Percentiles rank a stretch among this genome's conserved stretches.
Evolutionary conservation across 108 stramenopile species (phyloP).

Genomic region (Schizochytrium sp.): DNA sequence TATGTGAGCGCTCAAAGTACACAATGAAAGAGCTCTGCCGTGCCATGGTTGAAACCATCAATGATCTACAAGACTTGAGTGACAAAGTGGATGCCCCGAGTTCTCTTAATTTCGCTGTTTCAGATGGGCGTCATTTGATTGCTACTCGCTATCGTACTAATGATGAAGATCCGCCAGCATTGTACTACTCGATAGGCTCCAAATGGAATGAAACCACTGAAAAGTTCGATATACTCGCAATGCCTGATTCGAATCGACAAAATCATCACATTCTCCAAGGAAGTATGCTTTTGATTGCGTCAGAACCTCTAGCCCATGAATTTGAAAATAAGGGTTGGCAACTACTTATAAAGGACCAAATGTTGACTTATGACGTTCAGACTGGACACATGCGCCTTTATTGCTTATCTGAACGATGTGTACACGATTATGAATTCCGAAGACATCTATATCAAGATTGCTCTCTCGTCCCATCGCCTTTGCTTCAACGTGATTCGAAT

Average conservation of each 20-base stretch:
- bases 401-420: neutral
- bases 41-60: neutral
- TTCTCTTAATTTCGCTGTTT: conserved; percentile 48
- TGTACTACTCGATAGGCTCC: conserved; percentile 22
- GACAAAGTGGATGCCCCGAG: conserved; percentile 4
- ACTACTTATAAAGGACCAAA: conserved; percentile 32
- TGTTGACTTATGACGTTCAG: conserved; percentile 27
- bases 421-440: neutral
- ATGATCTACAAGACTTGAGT: neutral
- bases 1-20: neutral
- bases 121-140: conserved; percentile 2
- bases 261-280: neutral
- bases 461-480: neutral
- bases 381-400: neutral
- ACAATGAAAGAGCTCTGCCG: neutral
- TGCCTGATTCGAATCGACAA: neutral
- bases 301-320: conserved; percentile 11
- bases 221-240: neutral
- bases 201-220: neutral
- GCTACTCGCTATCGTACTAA: conserved; percentile 45
- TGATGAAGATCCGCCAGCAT: conserved; percentile 22
- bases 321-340: neutral
- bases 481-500: neutral
- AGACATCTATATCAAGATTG: neutral
- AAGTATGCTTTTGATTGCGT: neutral